Base-by-base conservation (phyloP, 2,329 filamentous ascomycete genomes). In the Paecilomyces variotii region DNA sequence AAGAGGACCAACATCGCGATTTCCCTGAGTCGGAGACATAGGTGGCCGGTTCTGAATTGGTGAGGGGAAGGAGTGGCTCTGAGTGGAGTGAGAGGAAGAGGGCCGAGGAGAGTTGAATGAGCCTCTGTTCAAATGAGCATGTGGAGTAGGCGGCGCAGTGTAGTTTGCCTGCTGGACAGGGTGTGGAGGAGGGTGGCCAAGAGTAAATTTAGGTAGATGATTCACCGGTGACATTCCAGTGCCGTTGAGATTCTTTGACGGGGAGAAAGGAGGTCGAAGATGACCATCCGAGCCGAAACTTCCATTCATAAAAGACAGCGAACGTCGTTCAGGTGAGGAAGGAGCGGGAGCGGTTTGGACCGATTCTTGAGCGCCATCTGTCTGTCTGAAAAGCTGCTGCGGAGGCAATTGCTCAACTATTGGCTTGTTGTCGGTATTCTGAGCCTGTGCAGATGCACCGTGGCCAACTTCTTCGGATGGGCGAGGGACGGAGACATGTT, bases 11-110 rank as follows among this genome's bases (percentile, higher is more conserved):
- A 79, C 68, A 65, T 82, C 72, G 70, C 78, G 67, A 67, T 82
- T 72, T 58, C 80, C 72, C 71, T 82, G 67, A 57, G 80, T 77
- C 25, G 78, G 78, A 24, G 78, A 79, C 72, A 79, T 78, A 1
- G 76, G 75, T 0, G 77, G 76, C 12, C 72, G 74, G 57, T 78
- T 78, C 53, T 78, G 72, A 24, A 78, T 72, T 19, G 76, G 75
- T 6, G 76, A 78, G 12, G 69, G 66, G 34, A 70, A 64, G 26
- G 53, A 63, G 34, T 66, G 69, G 54, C 67, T 71, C 51, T 72
- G 69, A 5, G 65, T 62, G 26, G 75, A 75, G 57, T 78, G 74
- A 50, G 75, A 75, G 3, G 76, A 77, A 19, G 73, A 70, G n/a
- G 75, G 75, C 39, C 74, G 75, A 32, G 67, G 70, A 52, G 70